phyloP scores from a whole-genome alignment of 106 monocot genomes.

The Iris macrosiphon region DNA sequence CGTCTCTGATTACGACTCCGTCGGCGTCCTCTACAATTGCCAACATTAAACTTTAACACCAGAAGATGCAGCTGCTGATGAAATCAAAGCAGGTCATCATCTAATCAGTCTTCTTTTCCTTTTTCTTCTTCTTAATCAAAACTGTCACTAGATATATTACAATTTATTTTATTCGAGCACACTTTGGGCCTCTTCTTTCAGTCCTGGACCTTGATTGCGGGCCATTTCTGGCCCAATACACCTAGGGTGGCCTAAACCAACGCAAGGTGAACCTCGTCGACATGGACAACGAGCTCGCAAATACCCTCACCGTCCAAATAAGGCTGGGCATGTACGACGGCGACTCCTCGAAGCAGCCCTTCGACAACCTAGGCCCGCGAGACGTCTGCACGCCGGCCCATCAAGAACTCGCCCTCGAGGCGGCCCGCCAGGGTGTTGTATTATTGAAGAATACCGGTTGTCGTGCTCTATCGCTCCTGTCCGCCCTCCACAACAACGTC shows the following conservation, averaged over 20 bases:
- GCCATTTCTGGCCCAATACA: constrained; percentile 51
- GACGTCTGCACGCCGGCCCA: constrained; percentile 61
- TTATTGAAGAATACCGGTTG: constrained; percentile 46
- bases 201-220: constrained; percentile 84
- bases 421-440: constrained; percentile 61
- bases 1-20: constrained; percentile 76
- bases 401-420: constrained; percentile 58
- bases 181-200: background rate
- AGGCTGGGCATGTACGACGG: constrained; percentile 63
- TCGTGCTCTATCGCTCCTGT: constrained; percentile 29
- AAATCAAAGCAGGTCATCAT: constrained; percentile 50
- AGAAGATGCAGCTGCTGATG: constrained; percentile 47
- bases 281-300: constrained; percentile 34
- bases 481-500: constrained; percentile 12
- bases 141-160: too few species aligned
- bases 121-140: background rate
- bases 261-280: constrained; percentile 29
- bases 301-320: constrained; percentile 23
- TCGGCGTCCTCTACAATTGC: constrained; percentile 36
- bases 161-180: too few species aligned
- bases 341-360: constrained; percentile 32
- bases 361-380: constrained; percentile 43
- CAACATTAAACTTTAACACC: constrained; percentile 46
- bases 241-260: constrained; percentile 34
- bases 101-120: background rate